Base-by-base conservation (phyloP, 768 basidiomycete genomes). In the Podaxis sp. region DNA sequence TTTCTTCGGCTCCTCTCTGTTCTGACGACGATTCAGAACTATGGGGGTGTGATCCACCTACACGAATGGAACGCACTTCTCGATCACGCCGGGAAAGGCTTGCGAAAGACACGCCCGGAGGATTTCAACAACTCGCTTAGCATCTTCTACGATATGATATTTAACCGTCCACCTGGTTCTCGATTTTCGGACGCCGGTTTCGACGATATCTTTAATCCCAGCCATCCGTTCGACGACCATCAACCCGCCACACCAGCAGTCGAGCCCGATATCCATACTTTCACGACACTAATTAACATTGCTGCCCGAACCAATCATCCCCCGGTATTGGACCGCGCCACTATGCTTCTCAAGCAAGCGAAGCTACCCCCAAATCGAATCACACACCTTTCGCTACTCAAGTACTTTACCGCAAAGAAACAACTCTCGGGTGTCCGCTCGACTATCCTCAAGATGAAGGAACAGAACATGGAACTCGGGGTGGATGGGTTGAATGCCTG, bases 41-140 rank as follows among this genome's bases (percentile, higher is more conserved):
- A 74, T n/a, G 86, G 84, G 11, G 87, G 84, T 23, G 73, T 58
- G 10, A 70, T 91, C 35, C 76, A 82, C 63, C 65, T 74, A n/a
- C 84, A 84, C 78, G 83, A 91, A 69, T 93, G 91, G 89, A 93
- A 92, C 68, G 76, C 83, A 6, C 77, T 93, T 48, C 82, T 93
- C 61, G 80, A 88, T 65, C 79, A 77, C 67, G 85, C 87, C 0
- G 90, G 85, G 14, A 82, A 79, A 61, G 88, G 89, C 2, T 84
- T 80, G 74, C 80, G 89, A 59, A 84, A 80, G 68, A 82, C 84
- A 44, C 72, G 76, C 27, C 62, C 75, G 53, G 79, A 79, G 61
- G 85, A 90, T 62, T 88, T 87, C 72, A 77, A 80, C 59, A 75
- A 77, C 28, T 80, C 89, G 16, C 72, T 91, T 61, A 79, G 78